Evolutionary conservation across 2,329 filamentous ascomycete genomes (phyloP).

Genomic region (Talaromyces sp.): DNA sequence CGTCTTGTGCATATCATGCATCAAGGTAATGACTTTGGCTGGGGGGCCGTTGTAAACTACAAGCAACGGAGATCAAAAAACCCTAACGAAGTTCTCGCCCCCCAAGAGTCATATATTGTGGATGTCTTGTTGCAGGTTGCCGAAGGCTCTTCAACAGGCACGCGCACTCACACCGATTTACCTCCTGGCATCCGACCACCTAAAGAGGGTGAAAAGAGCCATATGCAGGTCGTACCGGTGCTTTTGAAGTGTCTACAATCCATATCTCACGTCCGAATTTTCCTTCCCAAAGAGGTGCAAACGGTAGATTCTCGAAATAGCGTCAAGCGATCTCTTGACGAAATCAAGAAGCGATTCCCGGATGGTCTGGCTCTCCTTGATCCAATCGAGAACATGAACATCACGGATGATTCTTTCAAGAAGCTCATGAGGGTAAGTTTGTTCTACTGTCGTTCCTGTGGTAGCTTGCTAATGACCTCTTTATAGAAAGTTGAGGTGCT

Average conservation of each 20-base stretch:
- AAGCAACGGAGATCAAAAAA: constrained; percentile 66
- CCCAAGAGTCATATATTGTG: constrained; percentile 76
- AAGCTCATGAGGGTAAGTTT: constrained; percentile 67
- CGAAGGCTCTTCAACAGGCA: constrained; percentile 51
- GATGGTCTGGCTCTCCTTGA: constrained; percentile 88
- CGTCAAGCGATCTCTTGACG: constrained; percentile 66
- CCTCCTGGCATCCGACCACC: constrained; percentile 62
- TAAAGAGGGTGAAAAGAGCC: constrained; percentile 61
- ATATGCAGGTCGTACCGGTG: constrained; percentile 81
- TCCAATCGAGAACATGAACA: constrained; percentile 94
- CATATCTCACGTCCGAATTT: constrained; percentile 79
- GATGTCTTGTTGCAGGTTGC: constrained; percentile 74
- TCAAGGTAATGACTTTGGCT: constrained; percentile 79
- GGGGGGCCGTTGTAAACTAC: constrained; percentile 84
- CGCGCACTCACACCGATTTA: constrained; percentile 63
- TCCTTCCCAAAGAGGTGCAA: constrained; percentile 74
- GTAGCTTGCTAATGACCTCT: background rate
- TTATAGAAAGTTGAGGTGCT: constrained; percentile 92
- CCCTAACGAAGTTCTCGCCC: constrained; percentile 63
- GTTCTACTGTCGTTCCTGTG: background rate
- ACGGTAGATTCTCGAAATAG: constrained; percentile 66
- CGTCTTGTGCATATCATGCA: constrained; percentile 84
- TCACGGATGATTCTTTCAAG: constrained; percentile 89
- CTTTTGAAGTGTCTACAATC: constrained; percentile 81
- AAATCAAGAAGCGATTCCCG: constrained; percentile 83